These are phyloP conservation scores for Vigna hirtella DNA, from an alignment of 306 rosid species.

Conservation along the genomic window DNA sequence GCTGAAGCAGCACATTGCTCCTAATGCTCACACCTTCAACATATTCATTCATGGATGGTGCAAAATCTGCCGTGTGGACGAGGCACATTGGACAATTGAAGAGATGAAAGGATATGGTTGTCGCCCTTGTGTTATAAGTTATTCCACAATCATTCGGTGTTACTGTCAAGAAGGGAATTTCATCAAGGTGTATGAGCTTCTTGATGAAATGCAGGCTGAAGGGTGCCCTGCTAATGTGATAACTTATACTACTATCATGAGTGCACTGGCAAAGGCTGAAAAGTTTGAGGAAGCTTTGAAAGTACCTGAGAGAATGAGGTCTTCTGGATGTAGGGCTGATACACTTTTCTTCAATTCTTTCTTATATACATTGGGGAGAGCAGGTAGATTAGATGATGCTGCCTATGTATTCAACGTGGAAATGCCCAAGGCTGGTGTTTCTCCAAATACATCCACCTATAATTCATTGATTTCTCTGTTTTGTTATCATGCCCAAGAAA, in stretches of 20 bases:
- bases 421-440: conserved; percentile 61
- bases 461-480: conserved; percentile 83
- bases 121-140: conserved; percentile 80
- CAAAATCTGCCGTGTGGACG: conserved; percentile 74
- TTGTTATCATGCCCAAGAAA: conserved; percentile 63
- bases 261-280: conserved; percentile 64
- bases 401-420: conserved; percentile 58
- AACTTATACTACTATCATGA: conserved; percentile 76
- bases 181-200: conserved; percentile 62
- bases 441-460: conserved; percentile 77
- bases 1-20: conserved; percentile 69
- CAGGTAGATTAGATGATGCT: conserved; percentile 68
- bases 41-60: conserved; percentile 93
- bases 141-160: conserved; percentile 69
- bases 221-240: conserved; percentile 73
- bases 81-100: conserved; percentile 87
- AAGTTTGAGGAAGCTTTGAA: conserved; percentile 72
- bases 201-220: conserved; percentile 85
- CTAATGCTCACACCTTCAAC: conserved; percentile 79
- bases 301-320: conserved; percentile 63
- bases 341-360: conserved; percentile 73
- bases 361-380: conserved; percentile 73
- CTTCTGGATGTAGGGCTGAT: conserved; percentile 69
- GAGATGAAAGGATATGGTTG: conserved; percentile 91
- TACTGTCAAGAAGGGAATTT: conserved; percentile 66